Evolutionary conservation across 768 basidiomycete genomes (phyloP).

Genomic region (Leccinum ochraceum): DNA sequence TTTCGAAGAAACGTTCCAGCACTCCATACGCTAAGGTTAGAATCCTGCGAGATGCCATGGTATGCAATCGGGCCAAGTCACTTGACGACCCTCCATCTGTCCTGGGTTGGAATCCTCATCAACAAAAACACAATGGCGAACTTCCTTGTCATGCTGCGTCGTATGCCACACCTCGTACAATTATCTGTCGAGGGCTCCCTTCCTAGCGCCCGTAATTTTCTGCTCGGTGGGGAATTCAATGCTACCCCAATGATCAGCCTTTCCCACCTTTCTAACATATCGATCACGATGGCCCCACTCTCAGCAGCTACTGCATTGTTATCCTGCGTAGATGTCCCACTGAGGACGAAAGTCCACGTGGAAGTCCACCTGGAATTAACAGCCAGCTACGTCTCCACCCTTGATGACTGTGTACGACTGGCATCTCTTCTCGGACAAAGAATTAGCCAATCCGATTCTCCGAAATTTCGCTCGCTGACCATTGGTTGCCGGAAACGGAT

Average conservation of each 20-base stretch:
- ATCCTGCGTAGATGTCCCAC: background rate
- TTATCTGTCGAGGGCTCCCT: no score
- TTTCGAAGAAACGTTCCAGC: background rate
- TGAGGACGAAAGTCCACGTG: background rate
- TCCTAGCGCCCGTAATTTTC: no score
- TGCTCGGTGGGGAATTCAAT: no score
- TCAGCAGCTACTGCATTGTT: no score
- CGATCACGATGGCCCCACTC: no score
- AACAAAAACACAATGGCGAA: background rate
- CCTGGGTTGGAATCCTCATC: background rate
- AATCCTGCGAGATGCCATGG: background rate
- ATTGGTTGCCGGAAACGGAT: no score
- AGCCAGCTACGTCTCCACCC: background rate
- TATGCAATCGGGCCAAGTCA: background rate
- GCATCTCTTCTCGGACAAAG: background rate
- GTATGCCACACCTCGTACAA: no score
- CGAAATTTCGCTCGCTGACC: background rate
- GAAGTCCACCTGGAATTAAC: background rate
- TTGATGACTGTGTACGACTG: background rate
- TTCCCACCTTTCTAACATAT: no score
- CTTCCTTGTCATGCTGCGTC: background rate
- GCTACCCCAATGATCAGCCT: no score
- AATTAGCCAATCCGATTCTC: background rate
- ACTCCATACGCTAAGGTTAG: background rate
- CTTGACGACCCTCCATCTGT: background rate